These are phyloP conservation scores for Fistulifera solaris DNA, from an alignment of 108 stramenopile species.

Conservation along the genomic window DNA sequence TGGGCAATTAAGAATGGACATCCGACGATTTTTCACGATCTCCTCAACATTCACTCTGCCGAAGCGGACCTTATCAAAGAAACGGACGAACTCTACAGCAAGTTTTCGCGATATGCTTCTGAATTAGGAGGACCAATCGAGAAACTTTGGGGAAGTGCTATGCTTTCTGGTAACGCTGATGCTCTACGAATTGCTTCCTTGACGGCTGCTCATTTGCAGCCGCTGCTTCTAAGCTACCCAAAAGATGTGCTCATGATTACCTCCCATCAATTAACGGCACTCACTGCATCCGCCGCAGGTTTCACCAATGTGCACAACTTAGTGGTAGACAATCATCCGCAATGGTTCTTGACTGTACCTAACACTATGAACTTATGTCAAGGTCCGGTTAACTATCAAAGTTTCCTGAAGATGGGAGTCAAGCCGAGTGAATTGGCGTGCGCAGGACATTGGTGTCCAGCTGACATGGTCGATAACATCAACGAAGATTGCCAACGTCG, in stretches of 20 bases:
- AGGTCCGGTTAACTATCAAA: constrained; percentile 85
- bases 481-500: constrained; percentile 55
- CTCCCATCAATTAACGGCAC: constrained; percentile 78
- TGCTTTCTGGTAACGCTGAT: constrained; percentile 77
- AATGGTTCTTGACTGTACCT: constrained; percentile 86
- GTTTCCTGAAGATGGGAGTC: constrained; percentile 76
- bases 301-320: constrained; percentile 86
- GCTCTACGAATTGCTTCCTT: constrained; percentile 73
- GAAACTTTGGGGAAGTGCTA: constrained; percentile 67
- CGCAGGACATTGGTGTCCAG: constrained; percentile 85
- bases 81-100: constrained; percentile 72
- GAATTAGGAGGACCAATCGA: constrained; percentile 79
- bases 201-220: constrained; percentile 71
- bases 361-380: constrained; percentile 77
- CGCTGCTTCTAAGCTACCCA: constrained; percentile 61
- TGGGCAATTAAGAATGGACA: constrained; percentile 60
- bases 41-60: constrained; percentile 79
- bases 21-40: constrained; percentile 78
- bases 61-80: constrained; percentile 77
- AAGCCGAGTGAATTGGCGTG: constrained; percentile 35
- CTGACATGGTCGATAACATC: constrained; percentile 68
- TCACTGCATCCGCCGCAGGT: constrained; percentile 76
- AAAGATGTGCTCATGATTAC: constrained; percentile 82
- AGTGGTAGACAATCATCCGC: constrained; percentile 89
- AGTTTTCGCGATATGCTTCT: constrained; percentile 66